Evolutionary conservation across 306 rosid genomes (phyloP), one percentile per base, ranked within the genome.

Genomic region (Dicorynia guianensis): DNA sequence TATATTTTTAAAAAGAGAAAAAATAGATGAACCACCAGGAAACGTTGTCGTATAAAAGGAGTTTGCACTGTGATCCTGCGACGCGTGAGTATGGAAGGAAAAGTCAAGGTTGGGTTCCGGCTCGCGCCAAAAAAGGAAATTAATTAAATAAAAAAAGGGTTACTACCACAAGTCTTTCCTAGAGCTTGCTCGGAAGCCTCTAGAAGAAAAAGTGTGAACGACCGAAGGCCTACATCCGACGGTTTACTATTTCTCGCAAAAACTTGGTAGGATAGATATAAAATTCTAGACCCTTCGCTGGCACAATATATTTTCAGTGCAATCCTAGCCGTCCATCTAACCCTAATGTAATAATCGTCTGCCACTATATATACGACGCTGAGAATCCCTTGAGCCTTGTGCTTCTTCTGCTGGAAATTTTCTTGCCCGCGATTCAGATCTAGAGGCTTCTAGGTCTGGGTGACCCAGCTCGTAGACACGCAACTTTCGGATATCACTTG

Each of bases 221-320:
- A 19, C 8, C 44, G 39, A 49, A 17, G 9, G 15, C 53, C 13
- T 15, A 34, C 30, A 76, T 78, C 80, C 30, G 58, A 67, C 84
- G 76, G 86, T 52, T 36, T 40, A 72, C 57, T 50, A 4, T 20
- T 48, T 20, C 48, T 38, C 76, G 13, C 56, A 11, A 36, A 5
- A 44, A 42, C 55, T 57, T 9, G 56, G 48, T 30, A 0, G 6
- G 43, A 7, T 19, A 50, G 3, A 5, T 5, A 5, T 13, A 60
- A 11, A 10, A 57, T 85, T 85, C 89, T 72, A 85, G 86, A 85
- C 30, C 73, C 80, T 82, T 85, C 89, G 15, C 11, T 0, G 14
- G 3, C 7, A 34, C 59, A 61, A 17, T 6, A 33, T 19, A 19
- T 17, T 7, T 8, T 12, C 17, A 34, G 35, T 14, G 17, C 33